Evolutionary conservation across 1,139 yeast species (phyloP), one percentile per base, ranked within the genome.

Genomic region (Protomyces inouyei): DNA sequence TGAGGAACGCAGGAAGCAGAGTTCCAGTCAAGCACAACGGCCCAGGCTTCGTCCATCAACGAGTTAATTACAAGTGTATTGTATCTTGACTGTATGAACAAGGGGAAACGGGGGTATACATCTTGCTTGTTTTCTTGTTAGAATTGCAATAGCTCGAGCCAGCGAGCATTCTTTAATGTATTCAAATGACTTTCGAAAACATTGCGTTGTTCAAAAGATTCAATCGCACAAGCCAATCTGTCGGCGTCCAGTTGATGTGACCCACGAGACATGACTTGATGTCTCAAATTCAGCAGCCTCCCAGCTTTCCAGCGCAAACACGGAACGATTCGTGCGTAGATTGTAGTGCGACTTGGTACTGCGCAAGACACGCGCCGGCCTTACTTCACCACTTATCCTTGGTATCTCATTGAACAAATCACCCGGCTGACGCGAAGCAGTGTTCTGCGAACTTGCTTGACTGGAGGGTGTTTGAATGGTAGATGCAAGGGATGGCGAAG

Each of bases 1-100:
- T 4, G 54, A 59, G 14, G 46, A 46, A 10, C 63, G 53, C 12
- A 23, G 45, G 16, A 56, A 52, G 21, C 46, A 52, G 32, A 52
- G 57, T 12, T 59, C 43, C 45, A 18, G 23, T 18, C 48, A 43
- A 18, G 14, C 9, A 21, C 48, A 43, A 43, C 21, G 48, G 25
- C 48, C 48, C 48, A 43, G 9, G 48, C 16, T 43, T 5, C 21
- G 48, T 3, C 48, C 48, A 10, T 16, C 48, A 10, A 43, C 48
- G 12, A 18, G 25, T 21, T 43, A 43, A 21, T 16, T 6, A 18
- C 16, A 9, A 37, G 1, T 37, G 43, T 28, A 28, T 28, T 4
- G 32, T 28, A 28, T 6, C 32, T 28, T 28, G 32, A 28, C 32
- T 28, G 32, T 28, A 28, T 28, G 23, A 21, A 28, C 32, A 6